Evolutionary conservation across 768 basidiomycete genomes (phyloP).

Genomic region (Mycena epipterygia): DNA sequence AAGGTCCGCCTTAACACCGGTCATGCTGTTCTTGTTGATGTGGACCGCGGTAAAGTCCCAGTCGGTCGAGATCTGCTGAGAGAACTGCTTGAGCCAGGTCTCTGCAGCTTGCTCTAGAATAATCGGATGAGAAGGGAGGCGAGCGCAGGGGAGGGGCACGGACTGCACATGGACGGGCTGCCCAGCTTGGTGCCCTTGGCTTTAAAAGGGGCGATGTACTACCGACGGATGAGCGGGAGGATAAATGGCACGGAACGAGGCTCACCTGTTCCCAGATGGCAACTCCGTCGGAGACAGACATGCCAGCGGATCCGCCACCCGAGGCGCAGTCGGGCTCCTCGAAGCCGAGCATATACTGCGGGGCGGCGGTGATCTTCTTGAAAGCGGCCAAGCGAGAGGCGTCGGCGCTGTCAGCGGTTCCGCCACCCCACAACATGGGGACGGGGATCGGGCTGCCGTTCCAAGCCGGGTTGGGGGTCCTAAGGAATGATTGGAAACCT

Average conservation of each 20-base stretch:
- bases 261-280: constrained; percentile 55
- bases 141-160: constrained; percentile 22
- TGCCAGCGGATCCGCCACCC: constrained; percentile 60
- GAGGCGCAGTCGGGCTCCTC: constrained; percentile 63
- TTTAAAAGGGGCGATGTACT: constrained; percentile 57
- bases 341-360: constrained; percentile 58
- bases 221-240: too few species aligned
- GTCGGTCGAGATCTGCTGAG: constrained; percentile 50
- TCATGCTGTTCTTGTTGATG: constrained; percentile 62
- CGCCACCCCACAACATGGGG: constrained; percentile 64
- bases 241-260: too few species aligned
- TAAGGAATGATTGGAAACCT: neutral
- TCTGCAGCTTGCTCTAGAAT: constrained; percentile 60
- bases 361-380: constrained; percentile 48
- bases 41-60: constrained; percentile 65
- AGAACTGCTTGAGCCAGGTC: constrained; percentile 60
- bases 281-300: constrained; percentile 57
- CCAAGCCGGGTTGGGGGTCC: constrained; percentile 58
- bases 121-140: neutral
- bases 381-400: constrained; percentile 54
- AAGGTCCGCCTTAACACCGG: constrained; percentile 58
- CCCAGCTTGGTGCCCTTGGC: constrained; percentile 56
- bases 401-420: constrained; percentile 54
- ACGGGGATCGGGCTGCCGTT: constrained; percentile 56
- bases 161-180: constrained; percentile 66